Conservation (phyloP, 352 stramenopile species). For the Pythium vanterpoolii region DNA sequence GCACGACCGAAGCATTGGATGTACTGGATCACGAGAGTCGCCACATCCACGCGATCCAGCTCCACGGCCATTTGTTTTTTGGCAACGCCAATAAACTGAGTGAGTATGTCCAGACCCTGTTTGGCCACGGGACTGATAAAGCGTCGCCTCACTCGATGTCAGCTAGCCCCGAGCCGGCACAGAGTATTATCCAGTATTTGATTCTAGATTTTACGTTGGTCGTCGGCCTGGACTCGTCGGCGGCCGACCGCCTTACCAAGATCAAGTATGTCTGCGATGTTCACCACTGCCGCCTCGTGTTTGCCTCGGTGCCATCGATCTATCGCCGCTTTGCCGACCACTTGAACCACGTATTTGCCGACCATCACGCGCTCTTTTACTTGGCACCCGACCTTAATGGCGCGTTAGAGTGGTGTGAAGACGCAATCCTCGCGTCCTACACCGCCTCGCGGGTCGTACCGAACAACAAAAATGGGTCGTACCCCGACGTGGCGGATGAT, state of each 20-base stretch:
- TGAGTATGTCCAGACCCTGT: slow-evolving; percentile 80
- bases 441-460: slow-evolving; percentile 11
- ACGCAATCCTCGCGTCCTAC: slow-evolving; percentile 51
- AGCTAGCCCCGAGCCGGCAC: not conserved
- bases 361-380: slow-evolving; percentile 47
- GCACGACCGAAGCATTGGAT: slow-evolving; percentile 81
- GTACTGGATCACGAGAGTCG: slow-evolving; percentile 65
- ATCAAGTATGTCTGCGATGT: slow-evolving; percentile 76
- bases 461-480: too few relatives aligned
- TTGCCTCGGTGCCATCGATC: slow-evolving; percentile 55
- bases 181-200: slow-evolving; percentile 39
- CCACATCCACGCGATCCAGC: slow-evolving; percentile 79
- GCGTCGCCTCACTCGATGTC: not conserved
- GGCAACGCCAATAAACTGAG: slow-evolving; percentile 90
- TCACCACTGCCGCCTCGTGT: slow-evolving; percentile 63
- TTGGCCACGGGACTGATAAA: slow-evolving; percentile 27
- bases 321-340: slow-evolving; percentile 65
- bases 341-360: slow-evolving; percentile 48
- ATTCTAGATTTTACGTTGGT: slow-evolving; percentile 94
- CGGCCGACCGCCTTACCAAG: slow-evolving; percentile 71
- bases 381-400: slow-evolving; percentile 60
- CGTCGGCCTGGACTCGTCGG: slow-evolving; percentile 87
- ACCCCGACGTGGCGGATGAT: slow-evolving; percentile 35
- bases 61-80: slow-evolving; percentile 86
- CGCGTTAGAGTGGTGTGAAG: slow-evolving; percentile 70